Percentiles rank a stretch among this genome's conserved stretches.
Conservation (phyloP, 2,329 filamentous ascomycete species). For the Metarhizium brunneum region DNA sequence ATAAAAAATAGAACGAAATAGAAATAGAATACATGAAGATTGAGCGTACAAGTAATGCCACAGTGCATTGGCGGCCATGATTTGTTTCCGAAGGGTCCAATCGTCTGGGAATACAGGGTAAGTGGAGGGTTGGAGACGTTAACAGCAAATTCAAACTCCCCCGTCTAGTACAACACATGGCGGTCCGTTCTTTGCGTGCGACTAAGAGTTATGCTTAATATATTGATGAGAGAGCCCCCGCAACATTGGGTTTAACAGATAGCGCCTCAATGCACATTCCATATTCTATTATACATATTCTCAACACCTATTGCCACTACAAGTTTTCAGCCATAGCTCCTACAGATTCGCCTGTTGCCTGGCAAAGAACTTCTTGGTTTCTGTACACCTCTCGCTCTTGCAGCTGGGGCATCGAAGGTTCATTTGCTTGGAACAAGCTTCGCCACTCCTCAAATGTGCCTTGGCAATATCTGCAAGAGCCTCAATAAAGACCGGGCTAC, state of each 20-base stretch:
- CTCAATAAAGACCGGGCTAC: constrained; percentile 79
- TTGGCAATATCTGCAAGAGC: constrained; percentile 83
- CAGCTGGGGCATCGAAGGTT: constrained; percentile 86
- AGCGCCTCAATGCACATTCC: background rate
- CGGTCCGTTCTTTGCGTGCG: too few relatives aligned
- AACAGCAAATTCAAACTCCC: too few relatives aligned
- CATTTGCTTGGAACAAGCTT: constrained; percentile 73
- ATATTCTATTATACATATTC: constrained; percentile 2
- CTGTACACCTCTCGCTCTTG: constrained; percentile 77
- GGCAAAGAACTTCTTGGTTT: constrained; percentile 62
- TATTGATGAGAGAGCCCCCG: background rate
- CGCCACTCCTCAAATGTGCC: constrained; percentile 61
- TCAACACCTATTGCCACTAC: background rate
- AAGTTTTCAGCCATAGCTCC: background rate
- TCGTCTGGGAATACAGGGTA: too few relatives aligned
- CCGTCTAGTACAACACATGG: too few relatives aligned
- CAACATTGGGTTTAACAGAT: too few relatives aligned
- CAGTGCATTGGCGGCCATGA: too few relatives aligned
- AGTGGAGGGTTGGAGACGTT: too few relatives aligned
- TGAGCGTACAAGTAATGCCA: too few relatives aligned
- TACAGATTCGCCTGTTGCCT: constrained; percentile 23
- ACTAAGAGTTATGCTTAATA: too few relatives aligned
- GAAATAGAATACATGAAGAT: too few relatives aligned
- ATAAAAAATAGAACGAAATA: too few relatives aligned
- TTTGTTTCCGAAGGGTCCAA: too few relatives aligned